Evolutionary conservation across 2,329 filamentous ascomycete genomes (phyloP).

Genomic region (Apiospora kogelbergensis): DNA sequence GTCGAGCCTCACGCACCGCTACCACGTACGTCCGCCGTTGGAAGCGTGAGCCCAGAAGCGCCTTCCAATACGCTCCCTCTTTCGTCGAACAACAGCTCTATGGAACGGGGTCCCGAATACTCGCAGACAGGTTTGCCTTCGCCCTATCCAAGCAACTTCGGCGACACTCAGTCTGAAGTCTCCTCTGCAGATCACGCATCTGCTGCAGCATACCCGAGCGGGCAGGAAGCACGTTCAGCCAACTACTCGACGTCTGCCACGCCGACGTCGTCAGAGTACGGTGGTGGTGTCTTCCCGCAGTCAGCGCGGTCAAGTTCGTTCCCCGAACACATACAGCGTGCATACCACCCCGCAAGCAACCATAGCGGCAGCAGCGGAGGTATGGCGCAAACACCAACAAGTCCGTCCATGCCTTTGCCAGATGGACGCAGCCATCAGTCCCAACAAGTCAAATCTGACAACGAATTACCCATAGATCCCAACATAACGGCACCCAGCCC

Average conservation of each 20-base stretch:
- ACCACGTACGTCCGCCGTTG: constrained; percentile 27
- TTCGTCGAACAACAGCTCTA: constrained; percentile 31
- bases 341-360: constrained; percentile 77
- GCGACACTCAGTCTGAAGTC: constrained; percentile 79
- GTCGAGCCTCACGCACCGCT: constrained; percentile 31
- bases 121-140: constrained; percentile 86
- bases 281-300: constrained; percentile 63
- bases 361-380: constrained; percentile 73
- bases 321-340: constrained; percentile 82
- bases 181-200: constrained; percentile 86
- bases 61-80: constrained; percentile 25
- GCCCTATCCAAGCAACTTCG: constrained; percentile 66
- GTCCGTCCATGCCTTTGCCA: constrained; percentile 90
- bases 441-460: constrained; percentile 86
- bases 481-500: constrained; percentile 93
- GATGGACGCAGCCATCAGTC: constrained; percentile 78
- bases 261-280: constrained; percentile 79
- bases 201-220: constrained; percentile 85
- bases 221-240: constrained; percentile 72
- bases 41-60: constrained; percentile 27
- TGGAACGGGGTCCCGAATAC: constrained; percentile 71
- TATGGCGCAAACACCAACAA: constrained; percentile 97
- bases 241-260: constrained; percentile 78
- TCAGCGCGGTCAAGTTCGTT: constrained; percentile 78
- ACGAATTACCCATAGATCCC: constrained; percentile 98